Evolutionary conservation across 1,139 yeast genomes (phyloP), one percentile per base, ranked within the genome.

Genomic region (Lodderomyces orthopsilosis): DNA sequence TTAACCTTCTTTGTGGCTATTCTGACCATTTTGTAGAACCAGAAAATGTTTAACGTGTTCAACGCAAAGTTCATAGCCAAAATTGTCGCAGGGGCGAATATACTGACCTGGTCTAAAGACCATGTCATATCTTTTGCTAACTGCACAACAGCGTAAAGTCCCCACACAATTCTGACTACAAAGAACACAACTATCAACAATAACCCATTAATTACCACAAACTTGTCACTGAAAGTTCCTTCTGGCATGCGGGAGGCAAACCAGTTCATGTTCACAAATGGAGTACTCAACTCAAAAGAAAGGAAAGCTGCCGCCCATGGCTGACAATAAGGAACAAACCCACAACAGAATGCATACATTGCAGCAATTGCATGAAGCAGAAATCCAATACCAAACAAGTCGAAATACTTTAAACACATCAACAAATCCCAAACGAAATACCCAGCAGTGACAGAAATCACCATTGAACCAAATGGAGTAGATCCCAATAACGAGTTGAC

Each of bases 221-320:
- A 55, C 50, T 63, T 69, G 28, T 73, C 76, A 40, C 81, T 72
- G 46, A 83, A 57, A 13, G 76, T 63, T 6, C 81, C 80, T 4
- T 71, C 70, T 1, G 95, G 90, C 44, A 87, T 75, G 56, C 84
- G 83, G 42, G 86, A 69, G 2, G 93, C 87, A 59, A 87, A 84
- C 97, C 97, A 91, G 65, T 95, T 85, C 51, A 90, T 63, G 66
- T 93, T 91, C 46, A 93, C 82, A 60, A 91, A 91, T 10, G 98
- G 98, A 7, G 97, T 93, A 17, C 96, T 87, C 46, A 86, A 74
- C 65, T 93, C 98, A 66, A 93, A 93, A 48, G 89, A 57, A 55
- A 93, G 73, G 64, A 93, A 93, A 8, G 83, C 79, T 1, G 96
- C 94, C 50, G 88, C 77, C 77, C 88, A 89, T 15, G 96, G 94